Conservation (phyloP, 257 asterid genomes). For the Dorcoceras hygrometricum region DNA sequence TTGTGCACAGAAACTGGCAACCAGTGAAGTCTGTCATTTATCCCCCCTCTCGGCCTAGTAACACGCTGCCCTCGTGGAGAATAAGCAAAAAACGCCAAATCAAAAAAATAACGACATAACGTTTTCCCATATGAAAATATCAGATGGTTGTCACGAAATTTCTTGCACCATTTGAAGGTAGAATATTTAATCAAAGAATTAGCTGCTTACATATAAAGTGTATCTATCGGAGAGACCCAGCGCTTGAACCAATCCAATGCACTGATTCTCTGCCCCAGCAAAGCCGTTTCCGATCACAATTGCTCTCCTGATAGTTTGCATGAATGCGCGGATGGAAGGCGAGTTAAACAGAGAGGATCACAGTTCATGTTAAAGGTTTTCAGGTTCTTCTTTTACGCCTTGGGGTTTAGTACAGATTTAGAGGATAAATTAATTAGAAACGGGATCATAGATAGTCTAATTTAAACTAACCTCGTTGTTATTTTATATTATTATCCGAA, state of each 20-base stretch:
- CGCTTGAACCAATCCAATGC: slow-evolving; percentile 78
- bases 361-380: background rate
- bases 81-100: slow-evolving; percentile 11
- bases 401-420: too few species aligned
- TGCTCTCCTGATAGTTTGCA: slow-evolving; percentile 64
- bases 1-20: slow-evolving; percentile 63
- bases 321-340: slow-evolving; percentile 11
- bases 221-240: slow-evolving; percentile 51
- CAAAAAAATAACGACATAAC: slow-evolving; percentile 7
- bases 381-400: background rate
- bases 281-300: slow-evolving; percentile 72
- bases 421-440: too few species aligned
- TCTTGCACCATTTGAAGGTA: background rate
- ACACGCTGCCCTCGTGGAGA: slow-evolving; percentile 50
- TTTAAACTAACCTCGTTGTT: too few species aligned
- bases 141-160: background rate
- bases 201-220: slow-evolving; percentile 52
- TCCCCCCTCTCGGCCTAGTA: slow-evolving; percentile 68
- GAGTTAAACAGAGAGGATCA: background rate
- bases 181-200: background rate
- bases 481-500: too few species aligned
- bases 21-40: slow-evolving; percentile 58
- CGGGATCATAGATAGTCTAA: too few species aligned
- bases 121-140: too few species aligned
- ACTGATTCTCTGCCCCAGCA: slow-evolving; percentile 83